Conservation (phyloP, 2,329 filamentous ascomycete genomes). For the Paracoccidioides lutzii region DNA sequence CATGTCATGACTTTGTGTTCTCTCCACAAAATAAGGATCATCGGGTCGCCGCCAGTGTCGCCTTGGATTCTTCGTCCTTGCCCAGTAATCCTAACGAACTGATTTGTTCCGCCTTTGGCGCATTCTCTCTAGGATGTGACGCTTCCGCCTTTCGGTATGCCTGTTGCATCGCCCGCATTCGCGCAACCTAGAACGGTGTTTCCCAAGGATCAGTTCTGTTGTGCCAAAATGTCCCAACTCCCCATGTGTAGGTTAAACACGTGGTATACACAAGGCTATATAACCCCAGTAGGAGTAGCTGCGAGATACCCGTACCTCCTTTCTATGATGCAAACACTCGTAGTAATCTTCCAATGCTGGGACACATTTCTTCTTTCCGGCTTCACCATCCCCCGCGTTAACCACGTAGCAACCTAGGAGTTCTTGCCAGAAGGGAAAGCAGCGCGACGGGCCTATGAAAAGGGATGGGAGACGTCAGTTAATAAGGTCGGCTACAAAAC, state of each 20-base stretch:
- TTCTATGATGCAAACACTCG: conserved; percentile 96
- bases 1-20: conserved; percentile 2
- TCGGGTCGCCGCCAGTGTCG: conserved; percentile 29
- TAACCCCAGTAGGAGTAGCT: neutral
- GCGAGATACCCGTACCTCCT: conserved; percentile 58
- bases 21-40: conserved; percentile 7
- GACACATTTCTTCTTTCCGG: conserved; percentile 76
- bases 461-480: conserved; percentile 6
- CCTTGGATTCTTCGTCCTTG: conserved; percentile 67
- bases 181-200: conserved; percentile 50
- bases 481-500: conserved; percentile 13
- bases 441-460: conserved; percentile 54
- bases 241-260: neutral
- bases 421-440: conserved; percentile 99
- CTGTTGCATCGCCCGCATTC: conserved; percentile 64
- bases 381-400: conserved; percentile 69
- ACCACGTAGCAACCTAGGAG: conserved; percentile 96
- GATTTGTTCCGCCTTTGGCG: conserved; percentile 74
- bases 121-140: conserved; percentile 63
- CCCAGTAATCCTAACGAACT: conserved; percentile 71
- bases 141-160: conserved; percentile 74
- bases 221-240: neutral
- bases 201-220: neutral
- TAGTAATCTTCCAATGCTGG: conserved; percentile 91
- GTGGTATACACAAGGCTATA: neutral